These are phyloP conservation scores for Microbotryum violaceum DNA, from an alignment of 1,284 basidiomycete genomes.

Conservation along the genomic window DNA sequence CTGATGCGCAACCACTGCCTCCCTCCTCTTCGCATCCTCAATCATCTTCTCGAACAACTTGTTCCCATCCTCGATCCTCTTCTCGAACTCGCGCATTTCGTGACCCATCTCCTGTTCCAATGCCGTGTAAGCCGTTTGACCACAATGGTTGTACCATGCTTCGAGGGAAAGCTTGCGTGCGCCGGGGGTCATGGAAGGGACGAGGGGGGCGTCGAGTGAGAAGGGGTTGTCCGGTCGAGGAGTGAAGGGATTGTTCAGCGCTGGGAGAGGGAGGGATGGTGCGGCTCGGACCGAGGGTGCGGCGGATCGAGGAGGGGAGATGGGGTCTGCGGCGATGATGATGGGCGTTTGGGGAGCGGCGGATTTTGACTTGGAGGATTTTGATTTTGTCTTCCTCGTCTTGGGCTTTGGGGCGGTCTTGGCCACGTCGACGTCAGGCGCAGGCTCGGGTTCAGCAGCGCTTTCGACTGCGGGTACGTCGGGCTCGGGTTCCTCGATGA, in stretches of 20 bases:
- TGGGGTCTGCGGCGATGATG: not conserved
- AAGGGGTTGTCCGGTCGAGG: slow-evolving; percentile 1
- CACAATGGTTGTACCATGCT: slow-evolving; percentile 12
- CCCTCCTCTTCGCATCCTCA: slow-evolving; percentile 8
- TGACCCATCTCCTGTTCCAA: not conserved
- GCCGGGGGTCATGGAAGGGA: slow-evolving; percentile 1
- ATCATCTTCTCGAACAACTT: slow-evolving; percentile 3
- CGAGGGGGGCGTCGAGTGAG: slow-evolving; percentile 6
- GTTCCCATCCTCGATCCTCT: slow-evolving; percentile 1
- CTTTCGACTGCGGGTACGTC: slow-evolving; percentile 13
- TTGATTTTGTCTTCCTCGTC: slow-evolving; percentile 1
- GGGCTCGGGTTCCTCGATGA: slow-evolving; percentile 7
- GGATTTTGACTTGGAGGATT: not conserved
- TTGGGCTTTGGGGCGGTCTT: not conserved
- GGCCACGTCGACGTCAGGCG: not conserved
- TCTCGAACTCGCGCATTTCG: not conserved
- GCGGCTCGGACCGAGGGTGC: not conserved
- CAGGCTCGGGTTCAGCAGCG: slow-evolving; percentile 12
- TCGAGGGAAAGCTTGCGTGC: slow-evolving; percentile 4
- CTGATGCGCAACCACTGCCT: not conserved
- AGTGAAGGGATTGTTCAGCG: slow-evolving; percentile 1
- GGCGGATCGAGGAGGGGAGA: not conserved
- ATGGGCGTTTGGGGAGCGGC: not conserved
- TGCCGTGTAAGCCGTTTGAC: not conserved
- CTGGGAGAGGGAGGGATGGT: not conserved